Evolutionary conservation across 2,329 filamentous ascomycete genomes (phyloP).

Genomic region (Exserohilum turcica): DNA sequence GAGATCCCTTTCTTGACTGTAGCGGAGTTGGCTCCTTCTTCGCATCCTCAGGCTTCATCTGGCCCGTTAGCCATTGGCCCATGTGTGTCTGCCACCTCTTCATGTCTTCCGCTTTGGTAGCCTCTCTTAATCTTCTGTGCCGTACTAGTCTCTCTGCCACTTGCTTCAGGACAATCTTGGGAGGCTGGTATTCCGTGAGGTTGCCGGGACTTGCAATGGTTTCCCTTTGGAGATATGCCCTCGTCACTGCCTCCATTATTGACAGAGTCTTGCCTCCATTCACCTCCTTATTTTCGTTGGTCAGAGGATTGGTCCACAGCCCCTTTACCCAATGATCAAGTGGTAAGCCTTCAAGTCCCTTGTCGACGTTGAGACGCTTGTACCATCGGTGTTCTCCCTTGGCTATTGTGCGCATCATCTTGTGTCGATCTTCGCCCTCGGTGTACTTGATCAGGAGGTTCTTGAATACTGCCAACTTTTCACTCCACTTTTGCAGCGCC

Average conservation of each 20-base stretch:
- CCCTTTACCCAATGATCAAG: slow-evolving; percentile 56
- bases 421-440: slow-evolving; percentile 56
- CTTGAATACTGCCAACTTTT: slow-evolving; percentile 57
- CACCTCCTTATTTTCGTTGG: slow-evolving; percentile 37
- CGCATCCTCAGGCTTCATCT: slow-evolving; percentile 36
- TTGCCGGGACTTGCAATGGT: slow-evolving; percentile 39
- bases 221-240: slow-evolving; percentile 48
- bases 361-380: slow-evolving; percentile 55
- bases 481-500: slow-evolving; percentile 52
- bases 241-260: slow-evolving; percentile 52
- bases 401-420: slow-evolving; percentile 54
- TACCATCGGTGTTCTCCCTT: slow-evolving; percentile 58
- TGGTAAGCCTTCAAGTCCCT: slow-evolving; percentile 53
- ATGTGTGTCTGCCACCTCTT: slow-evolving; percentile 48
- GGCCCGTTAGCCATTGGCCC: slow-evolving; percentile 47
- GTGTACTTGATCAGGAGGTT: slow-evolving; percentile 59
- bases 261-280: slow-evolving; percentile 52
- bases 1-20: slow-evolving; percentile 11
- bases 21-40: slow-evolving; percentile 11
- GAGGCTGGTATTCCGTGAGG: slow-evolving; percentile 53
- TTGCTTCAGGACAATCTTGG: slow-evolving; percentile 52
- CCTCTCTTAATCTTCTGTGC: slow-evolving; percentile 52
- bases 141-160: slow-evolving; percentile 56
- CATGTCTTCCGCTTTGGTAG: slow-evolving; percentile 39
- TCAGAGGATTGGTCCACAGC: slow-evolving; percentile 44